A percentile compares a stretch with the other conserved stretches of the same genome.
Evolutionary conservation across 1,284 basidiomycete genomes (phyloP).

Genomic region (Pterulicium gracile): DNA sequence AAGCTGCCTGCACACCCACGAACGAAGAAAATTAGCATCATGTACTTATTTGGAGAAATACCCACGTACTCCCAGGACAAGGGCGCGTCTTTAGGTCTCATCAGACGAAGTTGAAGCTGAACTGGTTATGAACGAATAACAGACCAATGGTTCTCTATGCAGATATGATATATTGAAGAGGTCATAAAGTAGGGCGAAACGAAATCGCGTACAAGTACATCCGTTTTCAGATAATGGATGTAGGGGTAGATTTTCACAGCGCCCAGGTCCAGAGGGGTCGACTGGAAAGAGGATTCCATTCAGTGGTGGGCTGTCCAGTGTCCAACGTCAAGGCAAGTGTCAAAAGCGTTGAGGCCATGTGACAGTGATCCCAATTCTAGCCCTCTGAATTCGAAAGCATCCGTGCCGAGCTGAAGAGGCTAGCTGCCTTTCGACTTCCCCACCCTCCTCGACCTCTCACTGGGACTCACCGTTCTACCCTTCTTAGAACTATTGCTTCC

Average conservation of each 20-base stretch:
- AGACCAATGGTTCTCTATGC: slow-evolving; percentile 43
- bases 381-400: not conserved
- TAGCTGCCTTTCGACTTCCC: no score
- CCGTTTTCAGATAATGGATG: slow-evolving; percentile 57
- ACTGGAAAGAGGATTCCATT: slow-evolving; percentile 43
- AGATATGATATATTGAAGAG: slow-evolving; percentile 12
- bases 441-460: no score
- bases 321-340: no score
- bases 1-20: slow-evolving; percentile 41
- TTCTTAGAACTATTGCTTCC: no score
- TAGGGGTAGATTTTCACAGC: slow-evolving; percentile 66
- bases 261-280: slow-evolving; percentile 32
- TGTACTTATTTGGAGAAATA: not conserved
- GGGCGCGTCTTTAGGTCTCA: slow-evolving; percentile 46
- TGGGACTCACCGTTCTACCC: no score
- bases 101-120: slow-evolving; percentile 13
- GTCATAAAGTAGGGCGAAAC: no score
- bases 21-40: not conserved
- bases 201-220: slow-evolving; percentile 45
- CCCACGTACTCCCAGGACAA: slow-evolving; percentile 72
- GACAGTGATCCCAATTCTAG: no score
- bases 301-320: no score
- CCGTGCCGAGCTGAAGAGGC: no score
- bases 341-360: not conserved
- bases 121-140: slow-evolving; percentile 11